These are phyloP conservation scores for Salix dunnii DNA, from an alignment of 345 rosid genomes.

Conservation along the genomic window DNA sequence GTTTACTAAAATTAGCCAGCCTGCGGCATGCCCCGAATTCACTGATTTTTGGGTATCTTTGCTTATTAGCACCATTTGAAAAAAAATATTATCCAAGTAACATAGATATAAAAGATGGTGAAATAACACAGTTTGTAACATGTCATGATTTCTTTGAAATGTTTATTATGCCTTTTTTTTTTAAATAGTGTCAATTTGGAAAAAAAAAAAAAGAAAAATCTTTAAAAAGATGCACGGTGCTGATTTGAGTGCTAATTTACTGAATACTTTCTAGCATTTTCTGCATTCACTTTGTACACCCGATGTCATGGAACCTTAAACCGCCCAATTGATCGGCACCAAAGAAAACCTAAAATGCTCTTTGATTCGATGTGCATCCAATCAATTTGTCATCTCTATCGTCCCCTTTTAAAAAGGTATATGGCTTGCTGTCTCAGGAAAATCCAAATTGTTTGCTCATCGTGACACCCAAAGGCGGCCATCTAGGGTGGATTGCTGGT, in stretches of 20 bases:
- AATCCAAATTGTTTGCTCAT: conserved; percentile 76
- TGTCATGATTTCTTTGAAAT: too few relatives aligned
- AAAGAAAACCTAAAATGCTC: too few relatives aligned
- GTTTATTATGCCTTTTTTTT: too few relatives aligned
- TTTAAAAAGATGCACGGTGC: too few relatives aligned
- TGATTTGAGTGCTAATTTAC: not conserved
- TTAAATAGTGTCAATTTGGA: too few relatives aligned
- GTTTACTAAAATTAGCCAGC: not conserved
- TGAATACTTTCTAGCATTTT: not conserved
- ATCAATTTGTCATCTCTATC: not conserved
- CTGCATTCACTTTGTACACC: not conserved
- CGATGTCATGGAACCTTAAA: not conserved
- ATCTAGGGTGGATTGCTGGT: conserved; percentile 92
- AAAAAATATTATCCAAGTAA: too few relatives aligned
- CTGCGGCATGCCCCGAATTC: too few relatives aligned
- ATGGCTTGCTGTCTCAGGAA: conserved; percentile 36
- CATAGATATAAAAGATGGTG: too few relatives aligned
- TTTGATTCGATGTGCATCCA: not conserved
- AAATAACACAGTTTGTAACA: too few relatives aligned
- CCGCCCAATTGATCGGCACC: not conserved
- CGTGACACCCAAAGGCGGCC: conserved; percentile 88
- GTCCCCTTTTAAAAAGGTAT: not conserved
- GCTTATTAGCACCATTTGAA: too few relatives aligned
- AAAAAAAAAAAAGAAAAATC: too few relatives aligned
- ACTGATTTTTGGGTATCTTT: too few relatives aligned